phyloP scores from a whole-genome alignment of 306 rosid species.

The Echinosophora koreensis region DNA sequence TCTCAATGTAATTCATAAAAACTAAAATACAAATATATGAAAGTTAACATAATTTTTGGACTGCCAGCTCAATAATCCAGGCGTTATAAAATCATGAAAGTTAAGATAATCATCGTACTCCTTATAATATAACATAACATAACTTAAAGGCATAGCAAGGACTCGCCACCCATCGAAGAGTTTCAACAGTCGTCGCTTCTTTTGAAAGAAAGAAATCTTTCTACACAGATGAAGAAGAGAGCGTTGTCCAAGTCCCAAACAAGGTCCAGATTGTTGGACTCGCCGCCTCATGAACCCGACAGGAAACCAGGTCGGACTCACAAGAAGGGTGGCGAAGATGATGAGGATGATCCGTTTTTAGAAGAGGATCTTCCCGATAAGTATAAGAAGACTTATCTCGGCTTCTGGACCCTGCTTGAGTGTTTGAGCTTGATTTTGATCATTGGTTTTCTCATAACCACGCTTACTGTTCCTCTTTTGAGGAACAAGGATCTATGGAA shows the following conservation, averaged over 20 bases:
- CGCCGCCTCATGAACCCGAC: constrained; percentile 62
- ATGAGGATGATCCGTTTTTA: constrained; percentile 77
- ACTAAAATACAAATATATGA: too few species aligned
- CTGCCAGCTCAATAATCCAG: too few species aligned
- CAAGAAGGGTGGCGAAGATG: constrained; percentile 51
- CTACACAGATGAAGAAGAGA: constrained; percentile 68
- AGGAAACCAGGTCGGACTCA: constrained; percentile 50
- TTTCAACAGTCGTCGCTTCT: constrained; percentile 46
- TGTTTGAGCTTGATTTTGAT: constrained; percentile 76
- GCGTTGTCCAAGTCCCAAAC: constrained; percentile 62
- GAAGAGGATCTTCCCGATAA: constrained; percentile 79
- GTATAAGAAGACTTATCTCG: constrained; percentile 52
- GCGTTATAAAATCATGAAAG: too few species aligned
- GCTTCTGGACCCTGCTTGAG: constrained; percentile 61
- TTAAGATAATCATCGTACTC: too few species aligned
- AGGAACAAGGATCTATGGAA: constrained; percentile 62
- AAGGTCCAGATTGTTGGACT: constrained; percentile 77
- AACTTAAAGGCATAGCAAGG: too few species aligned
- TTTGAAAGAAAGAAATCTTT: constrained; percentile 53
- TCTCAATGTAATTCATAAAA: too few species aligned
- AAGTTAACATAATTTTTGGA: too few species aligned
- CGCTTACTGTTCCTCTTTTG: constrained; percentile 52
- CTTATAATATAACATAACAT: too few species aligned
- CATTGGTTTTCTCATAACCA: constrained; percentile 55
- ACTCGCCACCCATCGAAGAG: too few species aligned